Conservation (phyloP, 306 rosid genomes). For the Albizia julibrissin region DNA sequence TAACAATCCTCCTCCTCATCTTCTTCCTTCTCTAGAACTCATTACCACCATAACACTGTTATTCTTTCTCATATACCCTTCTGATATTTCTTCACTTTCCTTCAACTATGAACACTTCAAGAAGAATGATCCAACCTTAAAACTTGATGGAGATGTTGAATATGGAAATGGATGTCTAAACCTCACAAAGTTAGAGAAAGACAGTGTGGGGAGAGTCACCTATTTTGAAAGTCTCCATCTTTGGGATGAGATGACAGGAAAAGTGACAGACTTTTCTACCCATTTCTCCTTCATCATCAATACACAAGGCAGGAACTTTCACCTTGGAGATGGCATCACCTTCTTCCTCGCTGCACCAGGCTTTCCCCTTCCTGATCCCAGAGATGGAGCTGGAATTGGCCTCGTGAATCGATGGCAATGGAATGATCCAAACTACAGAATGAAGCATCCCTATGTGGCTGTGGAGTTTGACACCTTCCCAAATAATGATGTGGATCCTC, state of each 20-base stretch:
- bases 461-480: slow-evolving; percentile 54
- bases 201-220: slow-evolving; percentile 34
- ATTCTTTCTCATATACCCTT: slow-evolving; percentile 2
- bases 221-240: slow-evolving; percentile 32
- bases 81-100: slow-evolving; percentile 26
- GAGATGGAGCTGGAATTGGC: slow-evolving; percentile 40
- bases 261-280: slow-evolving; percentile 39
- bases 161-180: slow-evolving; percentile 1
- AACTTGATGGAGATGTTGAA: slow-evolving; percentile 21
- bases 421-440: neutral
- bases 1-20: neutral
- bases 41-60: slow-evolving; percentile 5
- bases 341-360: slow-evolving; percentile 48
- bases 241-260: slow-evolving; percentile 28
- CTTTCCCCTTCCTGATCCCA: slow-evolving; percentile 27
- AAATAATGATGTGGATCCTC: slow-evolving; percentile 36
- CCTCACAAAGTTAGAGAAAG: slow-evolving; percentile 26
- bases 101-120: slow-evolving; percentile 35
- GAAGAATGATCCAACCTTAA: slow-evolving; percentile 14
- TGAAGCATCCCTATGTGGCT: slow-evolving; percentile 42
- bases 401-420: neutral
- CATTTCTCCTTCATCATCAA: slow-evolving; percentile 52
- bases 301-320: neutral
- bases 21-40: neutral
- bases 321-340: slow-evolving; percentile 44